phyloP scores from a whole-genome alignment of 257 asterid species.

The Solanum verrucosum region DNA sequence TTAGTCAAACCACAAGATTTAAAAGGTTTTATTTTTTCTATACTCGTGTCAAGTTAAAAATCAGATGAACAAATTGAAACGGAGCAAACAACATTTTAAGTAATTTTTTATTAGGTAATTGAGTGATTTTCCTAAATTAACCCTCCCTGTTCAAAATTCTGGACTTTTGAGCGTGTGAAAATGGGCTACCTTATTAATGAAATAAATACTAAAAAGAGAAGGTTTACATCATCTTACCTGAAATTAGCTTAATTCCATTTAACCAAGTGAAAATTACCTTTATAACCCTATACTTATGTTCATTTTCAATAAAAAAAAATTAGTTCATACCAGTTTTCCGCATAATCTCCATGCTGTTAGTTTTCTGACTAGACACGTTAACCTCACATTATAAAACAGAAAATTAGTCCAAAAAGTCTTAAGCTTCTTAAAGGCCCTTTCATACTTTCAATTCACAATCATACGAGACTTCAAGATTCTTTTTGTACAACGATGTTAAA shows the following conservation, averaged over 20 bases:
- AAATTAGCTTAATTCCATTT: conserved; percentile 38
- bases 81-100: not conserved
- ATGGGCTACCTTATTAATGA: conserved; percentile 21
- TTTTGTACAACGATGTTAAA: not conserved
- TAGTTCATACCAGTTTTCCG: not conserved
- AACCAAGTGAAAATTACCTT: conserved; percentile 23
- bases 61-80: not conserved
- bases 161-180: conserved; percentile 1
- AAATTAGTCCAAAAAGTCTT: not conserved
- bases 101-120: not conserved
- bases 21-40: too few species aligned
- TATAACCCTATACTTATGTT: conserved; percentile 1
- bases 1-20: not conserved
- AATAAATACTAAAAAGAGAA: not conserved
- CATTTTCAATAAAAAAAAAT: conserved; percentile 1
- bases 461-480: not conserved
- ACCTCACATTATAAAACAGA: not conserved
- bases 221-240: conserved; percentile 29
- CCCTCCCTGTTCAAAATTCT: not conserved
- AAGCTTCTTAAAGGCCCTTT: not conserved
- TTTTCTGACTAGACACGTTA: conserved; percentile 23
- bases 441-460: not conserved
- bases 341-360: conserved; percentile 11
- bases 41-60: not conserved
- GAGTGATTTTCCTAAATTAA: not conserved